Evolutionary conservation across 768 basidiomycete species (phyloP).

Genomic region (Tubosaeta brunneosetosa): DNA sequence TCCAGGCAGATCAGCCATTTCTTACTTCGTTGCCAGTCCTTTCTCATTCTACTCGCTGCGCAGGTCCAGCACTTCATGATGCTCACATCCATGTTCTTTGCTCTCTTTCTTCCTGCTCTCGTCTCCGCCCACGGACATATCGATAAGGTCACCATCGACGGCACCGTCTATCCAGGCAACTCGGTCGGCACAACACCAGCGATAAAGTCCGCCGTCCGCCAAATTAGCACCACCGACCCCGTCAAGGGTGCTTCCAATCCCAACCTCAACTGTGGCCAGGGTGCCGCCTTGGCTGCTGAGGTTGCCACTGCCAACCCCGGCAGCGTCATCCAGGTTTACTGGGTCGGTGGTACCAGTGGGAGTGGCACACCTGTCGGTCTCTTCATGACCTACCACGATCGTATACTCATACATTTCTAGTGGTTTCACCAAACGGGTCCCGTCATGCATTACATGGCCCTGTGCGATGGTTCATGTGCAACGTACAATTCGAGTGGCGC

Average conservation of each 20-base stretch:
- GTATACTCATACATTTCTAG: constrained; percentile 24
- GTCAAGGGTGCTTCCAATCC: constrained; percentile 57
- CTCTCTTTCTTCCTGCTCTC: constrained; percentile 18
- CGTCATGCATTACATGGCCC: constrained; percentile 68
- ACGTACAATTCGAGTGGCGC: constrained; percentile 54
- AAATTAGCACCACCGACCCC: constrained; percentile 40
- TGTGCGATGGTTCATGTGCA: constrained; percentile 53
- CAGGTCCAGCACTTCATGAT: constrained; percentile 14
- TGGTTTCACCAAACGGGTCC: constrained; percentile 63
- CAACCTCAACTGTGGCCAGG: constrained; percentile 55
- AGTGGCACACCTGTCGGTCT: constrained; percentile 7
- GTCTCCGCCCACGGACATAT: constrained; percentile 31
- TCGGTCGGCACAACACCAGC: constrained; percentile 24
- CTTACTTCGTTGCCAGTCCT: neutral
- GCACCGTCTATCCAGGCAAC: constrained; percentile 28
- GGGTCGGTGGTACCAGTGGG: constrained; percentile 43
- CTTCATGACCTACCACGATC: neutral
- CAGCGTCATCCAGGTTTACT: constrained; percentile 47
- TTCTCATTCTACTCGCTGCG: constrained; percentile 21
- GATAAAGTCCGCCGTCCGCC: constrained; percentile 37
- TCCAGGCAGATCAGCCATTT: neutral
- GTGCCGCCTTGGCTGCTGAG: constrained; percentile 44
- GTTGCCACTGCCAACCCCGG: constrained; percentile 59
- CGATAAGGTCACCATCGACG: constrained; percentile 26
- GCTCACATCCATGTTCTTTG: constrained; percentile 11